Evolutionary conservation across 1,284 basidiomycete species (phyloP), one percentile per base, ranked within the genome.

Genomic region (Chondrostereum purpureum): DNA sequence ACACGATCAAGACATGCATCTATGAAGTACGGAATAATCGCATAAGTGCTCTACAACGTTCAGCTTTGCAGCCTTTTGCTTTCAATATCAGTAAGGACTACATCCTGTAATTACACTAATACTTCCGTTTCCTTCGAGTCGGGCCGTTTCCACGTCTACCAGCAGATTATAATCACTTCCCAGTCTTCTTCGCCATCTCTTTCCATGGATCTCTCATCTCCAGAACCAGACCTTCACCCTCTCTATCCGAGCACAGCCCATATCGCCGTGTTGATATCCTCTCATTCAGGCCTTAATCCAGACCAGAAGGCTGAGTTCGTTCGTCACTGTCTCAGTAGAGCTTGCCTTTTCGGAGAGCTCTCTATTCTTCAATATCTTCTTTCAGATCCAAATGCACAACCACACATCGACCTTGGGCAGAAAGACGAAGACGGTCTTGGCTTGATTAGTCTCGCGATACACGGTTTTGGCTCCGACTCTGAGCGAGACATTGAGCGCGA

Each of bases 381-480:
- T 55, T 73, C 69, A 52, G 88, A 85, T 69, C 75, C 72, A 51
- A 83, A 80, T 54, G 81, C 76, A 35, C 88, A 81, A 65, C 67
- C 69, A 36, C 80, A 69, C 62, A 66, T 87, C 46, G 85, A 90
- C 63, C 71, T 90, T 39, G 66, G 68, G 39, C 62, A 75, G 45
- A 75, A 80, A 52, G 91, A 93, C 62, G 91, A 93, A 45, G 91
- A 93, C 53, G 88, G 88, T 12, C 69, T 90, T 44, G 82, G 85
- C 35, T 67, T 92, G 37, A 74, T 92, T 56, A 89, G 84, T 54
- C 72, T 82, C 49, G 72, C 84, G n/a, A 88, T 92, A 53, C 77
- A 88, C 51, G 84, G 87, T 6, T 93, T 92, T 61, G 88, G 88
- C 17, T 78, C 81, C 42, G 86, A 88, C 48, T 75, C 75, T n/a